Base-by-base conservation (phyloP, 2,329 filamentous ascomycete genomes). In the Trichoderma lentiforme region DNA sequence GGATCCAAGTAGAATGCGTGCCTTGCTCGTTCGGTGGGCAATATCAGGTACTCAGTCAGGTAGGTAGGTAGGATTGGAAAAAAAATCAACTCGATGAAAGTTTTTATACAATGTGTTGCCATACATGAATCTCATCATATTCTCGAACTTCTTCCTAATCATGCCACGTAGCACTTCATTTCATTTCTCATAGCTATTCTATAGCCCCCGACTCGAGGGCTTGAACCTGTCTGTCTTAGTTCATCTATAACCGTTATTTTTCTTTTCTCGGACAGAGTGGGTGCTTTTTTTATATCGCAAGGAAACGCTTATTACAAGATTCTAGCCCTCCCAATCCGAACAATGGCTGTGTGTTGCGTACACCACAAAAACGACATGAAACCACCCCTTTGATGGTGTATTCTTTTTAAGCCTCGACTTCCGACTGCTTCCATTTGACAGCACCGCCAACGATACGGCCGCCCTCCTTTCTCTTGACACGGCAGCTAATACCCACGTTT, bases 381-480 rank as follows among this genome's bases (percentile, higher is more conserved):
- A 47, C 6, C 21, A 60, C 15, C n/a, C 26, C 39, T 43, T 28
- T 21, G 3, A 4, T 15, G 15, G 18, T 36, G 4, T 39, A 2
- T 63, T 11, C 2, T 32, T 26, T 26, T 81, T 81, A 92, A 73
- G 88, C 89, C 81, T 93, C 86, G 64, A 94, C 84, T 82, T 94
- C 92, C 65, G 85, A 85, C 80, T 92, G 87, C 75, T 89, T 92
- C 91, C 92, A 93, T 12, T 81, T 79, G 26, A 78, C 77, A 18
- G 80, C 81, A 2, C 83, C 85, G 11, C 89, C 89, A 9, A 91
- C 89, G 14, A 88, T 78, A 30, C 89, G 82, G 0, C 89, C 89
- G 9, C 95, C 94, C 77, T 95, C 89, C 80, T 92, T 92, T 76
- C 96, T 87, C 90, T 99, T 99, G 47, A 99, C 95, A 71, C 96